Evolutionary conservation across 2,329 filamentous ascomycete species (phyloP), one percentile per base, ranked within the genome.

Genomic region (Stachybotrys chartarum): DNA sequence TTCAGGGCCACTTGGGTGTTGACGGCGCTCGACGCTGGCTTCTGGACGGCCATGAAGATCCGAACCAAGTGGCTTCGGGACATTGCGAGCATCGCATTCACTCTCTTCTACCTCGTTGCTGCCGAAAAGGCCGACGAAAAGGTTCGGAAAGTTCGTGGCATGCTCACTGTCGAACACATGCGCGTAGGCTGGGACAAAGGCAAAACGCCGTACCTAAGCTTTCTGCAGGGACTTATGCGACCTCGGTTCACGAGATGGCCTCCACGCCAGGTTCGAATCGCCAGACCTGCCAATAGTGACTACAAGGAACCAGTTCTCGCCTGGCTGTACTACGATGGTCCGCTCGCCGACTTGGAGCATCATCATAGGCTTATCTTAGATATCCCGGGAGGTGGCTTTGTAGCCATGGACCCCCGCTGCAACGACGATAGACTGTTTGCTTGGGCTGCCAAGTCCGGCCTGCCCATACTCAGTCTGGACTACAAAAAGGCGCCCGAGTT

Each of bases 41-140:
- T 97, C 71, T 99, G 94, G 94, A 96, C 91, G 0, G 94, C 94
- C 39, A 99, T 99, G 94, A 87, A 85, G 64, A 92, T 99, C 60
- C 83, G 83, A 51, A 69, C 69, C 53, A 91, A 88, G 64, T 92
- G 89, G 84, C 63, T 96, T 47, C 81, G 91, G 45, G 92, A 97
- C 68, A 68, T 96, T 14, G 83, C 88, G 10, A 91, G 90, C 67
- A 78, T 97, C 18, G 76, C 90, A 50, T 97, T 97, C 71, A 90
- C 90, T 0, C 68, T 88, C 11, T 99, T 96, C 72, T 99, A 99
- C 69, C 78, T 99, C 59, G 82, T 97, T 54, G 91, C 92, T 14
- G 91, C 94, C 0, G 93, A 97, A 71, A 87, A 91, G 66, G 94
- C 94, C 11, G 94, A 97, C 68, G 94, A 97, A 72, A 97, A 97